phyloP scores from a whole-genome alignment of 73 alveolate genomes.

The Urostyla sp. region DNA sequence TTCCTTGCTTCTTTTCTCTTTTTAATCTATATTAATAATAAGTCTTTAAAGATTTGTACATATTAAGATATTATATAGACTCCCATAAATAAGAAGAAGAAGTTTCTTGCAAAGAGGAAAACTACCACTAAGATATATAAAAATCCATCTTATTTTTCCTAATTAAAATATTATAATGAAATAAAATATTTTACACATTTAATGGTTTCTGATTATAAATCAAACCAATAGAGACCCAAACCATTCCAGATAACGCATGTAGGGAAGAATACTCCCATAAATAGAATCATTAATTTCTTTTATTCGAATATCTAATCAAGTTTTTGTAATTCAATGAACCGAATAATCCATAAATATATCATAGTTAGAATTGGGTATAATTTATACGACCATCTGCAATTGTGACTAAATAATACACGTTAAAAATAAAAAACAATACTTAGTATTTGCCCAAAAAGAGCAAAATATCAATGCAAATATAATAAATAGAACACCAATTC shows the following conservation, averaged over 20 bases:
- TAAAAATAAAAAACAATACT: neutral
- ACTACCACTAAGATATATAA: conserved; percentile 32
- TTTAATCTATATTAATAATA: too few species aligned
- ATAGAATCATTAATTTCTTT: conserved; percentile 10
- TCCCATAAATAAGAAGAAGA: conserved; percentile 17
- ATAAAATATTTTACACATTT: conserved; percentile 5
- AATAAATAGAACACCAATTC: neutral
- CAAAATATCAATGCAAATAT: conserved; percentile 11
- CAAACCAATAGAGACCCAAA: conserved; percentile 44
- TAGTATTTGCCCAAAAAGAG: neutral
- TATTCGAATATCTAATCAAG: conserved; percentile 22
- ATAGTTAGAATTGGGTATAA: conserved; percentile 29
- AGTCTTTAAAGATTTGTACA: neutral
- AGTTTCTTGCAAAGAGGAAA: conserved; percentile 5
- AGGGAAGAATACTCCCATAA: conserved; percentile 49
- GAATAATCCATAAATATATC: conserved; percentile 34
- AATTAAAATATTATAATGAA: neutral
- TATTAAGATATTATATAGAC: too few species aligned
- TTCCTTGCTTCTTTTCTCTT: too few species aligned
- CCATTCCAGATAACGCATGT: neutral
- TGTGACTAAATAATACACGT: neutral
- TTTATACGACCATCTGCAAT: conserved; percentile 16
- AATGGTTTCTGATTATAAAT: neutral
- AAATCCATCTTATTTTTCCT: conserved; percentile 35
- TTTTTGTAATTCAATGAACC: conserved; percentile 29